phyloP scores from a whole-genome alignment of 495 filamentous ascomycete genomes.

The Xylaria intraflava region DNA sequence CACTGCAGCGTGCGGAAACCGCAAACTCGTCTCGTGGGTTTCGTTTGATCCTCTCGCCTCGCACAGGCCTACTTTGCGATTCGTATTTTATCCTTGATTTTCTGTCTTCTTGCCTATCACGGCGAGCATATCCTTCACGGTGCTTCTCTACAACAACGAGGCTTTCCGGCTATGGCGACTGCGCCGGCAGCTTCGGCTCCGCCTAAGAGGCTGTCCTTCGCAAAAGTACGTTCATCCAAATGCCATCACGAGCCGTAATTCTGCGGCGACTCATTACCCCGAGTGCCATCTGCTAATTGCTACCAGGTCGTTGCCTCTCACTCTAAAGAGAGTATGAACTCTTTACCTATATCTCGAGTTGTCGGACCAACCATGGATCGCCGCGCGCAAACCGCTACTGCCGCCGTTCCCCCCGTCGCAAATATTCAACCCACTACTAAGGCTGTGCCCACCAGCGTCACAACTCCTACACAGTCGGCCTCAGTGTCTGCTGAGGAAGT shows the following conservation, averaged over 20 bases:
- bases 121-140: not conserved
- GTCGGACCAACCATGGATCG: constrained; percentile 24
- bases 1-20: constrained; percentile 15
- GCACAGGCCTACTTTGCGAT: constrained; percentile 14
- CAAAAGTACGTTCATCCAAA: constrained; percentile 47
- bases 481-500: not conserved
- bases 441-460: constrained; percentile 10
- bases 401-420: constrained; percentile 7
- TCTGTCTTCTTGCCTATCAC: not conserved
- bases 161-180: constrained; percentile 32
- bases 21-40: constrained; percentile 14
- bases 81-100: constrained; percentile 5
- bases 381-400: constrained; percentile 15
- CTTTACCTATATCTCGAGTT: constrained; percentile 24
- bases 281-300: not conserved
- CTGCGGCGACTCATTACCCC: not conserved
- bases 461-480: constrained; percentile 12
- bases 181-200: constrained; percentile 34
- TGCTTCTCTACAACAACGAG: constrained; percentile 10
- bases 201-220: constrained; percentile 46
- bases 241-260: not conserved
- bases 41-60: constrained; percentile 4
- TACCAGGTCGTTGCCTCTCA: constrained; percentile 49
- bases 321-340: constrained; percentile 36
- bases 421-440: constrained; percentile 8